A percentile compares a stretch with the other conserved stretches of the same genome.
Conservation (phyloP, 129 eudicot species). For the Flaveria linearis region DNA sequence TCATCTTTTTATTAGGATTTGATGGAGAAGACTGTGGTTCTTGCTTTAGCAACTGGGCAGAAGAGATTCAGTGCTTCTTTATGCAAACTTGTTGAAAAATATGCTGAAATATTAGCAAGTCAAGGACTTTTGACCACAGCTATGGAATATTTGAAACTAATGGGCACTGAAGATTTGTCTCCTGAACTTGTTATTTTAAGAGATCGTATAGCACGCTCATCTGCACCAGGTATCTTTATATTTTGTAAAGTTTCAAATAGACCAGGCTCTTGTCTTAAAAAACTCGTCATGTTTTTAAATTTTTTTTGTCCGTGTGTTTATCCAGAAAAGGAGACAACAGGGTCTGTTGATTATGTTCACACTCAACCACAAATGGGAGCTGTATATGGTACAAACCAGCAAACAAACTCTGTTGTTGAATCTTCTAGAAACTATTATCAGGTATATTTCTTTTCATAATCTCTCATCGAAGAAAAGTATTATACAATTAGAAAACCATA, state of each 20-base stretch:
- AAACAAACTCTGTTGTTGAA: constrained; percentile 50
- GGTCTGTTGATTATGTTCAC: constrained; percentile 41
- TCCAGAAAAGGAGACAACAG: constrained; percentile 51
- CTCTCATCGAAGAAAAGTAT: not conserved
- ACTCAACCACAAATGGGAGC: constrained; percentile 44
- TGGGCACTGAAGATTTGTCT: constrained; percentile 83
- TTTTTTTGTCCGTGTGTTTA: not conserved
- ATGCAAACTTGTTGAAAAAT: constrained; percentile 90
- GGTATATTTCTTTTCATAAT: constrained; percentile 38
- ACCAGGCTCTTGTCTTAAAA: not conserved
- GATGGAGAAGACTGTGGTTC: constrained; percentile 94
- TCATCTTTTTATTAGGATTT: constrained; percentile 54
- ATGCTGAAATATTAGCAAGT: constrained; percentile 94
- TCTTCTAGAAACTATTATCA: constrained; percentile 57
- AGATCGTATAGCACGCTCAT: constrained; percentile 71
- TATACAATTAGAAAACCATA: constrained; percentile 10
- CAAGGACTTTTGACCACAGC: constrained; percentile 92
- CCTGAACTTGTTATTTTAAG: constrained; percentile 81
- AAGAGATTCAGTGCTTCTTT: constrained; percentile 83
- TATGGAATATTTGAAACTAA: constrained; percentile 76
- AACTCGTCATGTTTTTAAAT: not conserved
- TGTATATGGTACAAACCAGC: constrained; percentile 56
- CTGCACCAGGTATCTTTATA: constrained; percentile 57
- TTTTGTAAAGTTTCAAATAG: not conserved
- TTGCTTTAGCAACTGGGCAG: constrained; percentile 92